Evolutionary conservation across 2,329 filamentous ascomycete genomes (phyloP), one percentile per base, ranked within the genome.

Genomic region (Orbilia brochopaga): DNA sequence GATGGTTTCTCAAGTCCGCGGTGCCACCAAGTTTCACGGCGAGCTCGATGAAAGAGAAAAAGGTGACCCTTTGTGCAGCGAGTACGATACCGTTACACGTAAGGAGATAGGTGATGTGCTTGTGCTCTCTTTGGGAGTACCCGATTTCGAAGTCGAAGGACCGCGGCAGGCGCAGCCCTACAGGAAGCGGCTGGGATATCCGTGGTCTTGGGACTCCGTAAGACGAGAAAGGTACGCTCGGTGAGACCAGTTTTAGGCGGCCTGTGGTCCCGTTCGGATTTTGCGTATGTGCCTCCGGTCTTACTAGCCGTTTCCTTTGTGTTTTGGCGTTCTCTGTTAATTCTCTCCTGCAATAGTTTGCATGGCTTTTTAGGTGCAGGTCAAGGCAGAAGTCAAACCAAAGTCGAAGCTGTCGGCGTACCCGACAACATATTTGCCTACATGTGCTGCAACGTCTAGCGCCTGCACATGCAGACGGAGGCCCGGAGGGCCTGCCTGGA

Each of bases 141-240:
- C 27, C 27, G 27, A 32, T 32, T 32, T 32, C 27, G 27, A 32
- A n/a, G 15, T 32, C 27, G 27, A 32, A n/a, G 15, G n/a, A 5
- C 46, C 10, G 17, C 46, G 15, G 15, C 50, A 2, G 19, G 7
- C 46, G 23, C 54, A 65, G 67, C 67, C 67, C 60, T 72, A 72
- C 50, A 56, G 53, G 67, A 70, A 70, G 42, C 56, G 30, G 51
- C 60, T 37, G 35, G 53, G 67, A 50, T 55, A 46, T 35, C 60
- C 67, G 67, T 72, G 67, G 67, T 27, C 44, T 65, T 65, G 67
- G 67, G 60, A 60, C 50, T 24, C 67, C 24, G 50, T 59, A 54
- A 27, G 35, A 69, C 46, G 53, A 57, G 24, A 54, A 35, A 19
- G 19, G 7, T 11, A 35, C n/a, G n/a, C 30, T 54, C 42, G 24